These are phyloP conservation scores for Pleurotus eryngii DNA, from an alignment of 768 basidiomycete species.

Conservation along the genomic window DNA sequence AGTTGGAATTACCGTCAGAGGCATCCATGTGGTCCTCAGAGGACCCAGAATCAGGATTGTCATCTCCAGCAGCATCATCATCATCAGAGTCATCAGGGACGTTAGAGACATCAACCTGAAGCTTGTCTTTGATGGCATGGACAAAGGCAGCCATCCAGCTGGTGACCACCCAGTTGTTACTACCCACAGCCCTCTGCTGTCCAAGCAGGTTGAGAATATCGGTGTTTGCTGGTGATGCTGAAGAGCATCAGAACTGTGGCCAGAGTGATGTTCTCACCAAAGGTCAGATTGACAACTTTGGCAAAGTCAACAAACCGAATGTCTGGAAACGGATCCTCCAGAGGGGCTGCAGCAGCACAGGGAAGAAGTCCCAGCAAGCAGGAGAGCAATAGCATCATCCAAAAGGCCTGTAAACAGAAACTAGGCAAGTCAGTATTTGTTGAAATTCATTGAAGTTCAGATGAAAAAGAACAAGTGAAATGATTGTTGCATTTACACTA, in stretches of 20 bases:
- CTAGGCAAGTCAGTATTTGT: no score
- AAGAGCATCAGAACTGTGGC: constrained; percentile 2
- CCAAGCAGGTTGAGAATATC: constrained; percentile 3
- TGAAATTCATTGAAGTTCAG: no score
- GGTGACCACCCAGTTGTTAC: not conserved
- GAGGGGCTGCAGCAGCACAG: not conserved
- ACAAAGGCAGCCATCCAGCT: not conserved
- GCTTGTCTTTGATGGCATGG: not conserved
- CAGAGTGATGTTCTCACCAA: not conserved
- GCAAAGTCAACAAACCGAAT: constrained; percentile 1
- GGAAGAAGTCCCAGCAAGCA: not conserved
- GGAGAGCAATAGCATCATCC: no score
- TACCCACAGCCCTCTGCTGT: not conserved
- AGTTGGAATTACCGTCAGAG: not conserved
- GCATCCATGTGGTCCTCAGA: not conserved
- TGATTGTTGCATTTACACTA: no score
- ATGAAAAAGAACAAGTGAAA: no score
- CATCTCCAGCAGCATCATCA: no score
- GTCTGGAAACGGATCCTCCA: constrained; percentile 1
- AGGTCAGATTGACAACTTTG: not conserved
- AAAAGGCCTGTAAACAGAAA: no score
- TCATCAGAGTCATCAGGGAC: not conserved
- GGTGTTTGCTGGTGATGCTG: not conserved
- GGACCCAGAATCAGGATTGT: not conserved
- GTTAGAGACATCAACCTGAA: not conserved